phyloP scores from a whole-genome alignment of 2,329 filamentous ascomycete genomes.

The Trichoderma cornu-damae region DNA sequence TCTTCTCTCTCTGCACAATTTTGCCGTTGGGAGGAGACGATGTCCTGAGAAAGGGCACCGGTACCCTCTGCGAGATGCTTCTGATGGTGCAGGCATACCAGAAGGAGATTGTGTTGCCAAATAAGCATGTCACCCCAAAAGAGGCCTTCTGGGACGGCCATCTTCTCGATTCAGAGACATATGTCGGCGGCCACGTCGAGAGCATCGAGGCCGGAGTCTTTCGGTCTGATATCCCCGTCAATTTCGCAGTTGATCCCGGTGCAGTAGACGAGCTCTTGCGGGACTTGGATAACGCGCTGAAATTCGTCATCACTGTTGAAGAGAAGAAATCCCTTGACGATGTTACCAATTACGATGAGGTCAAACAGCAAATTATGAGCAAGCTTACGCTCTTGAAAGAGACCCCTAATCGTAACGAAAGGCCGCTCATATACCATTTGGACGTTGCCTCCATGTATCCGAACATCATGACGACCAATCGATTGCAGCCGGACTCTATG shows the following conservation, averaged over 20 bases:
- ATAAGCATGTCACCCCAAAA: constrained; percentile 87
- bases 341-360: constrained; percentile 74
- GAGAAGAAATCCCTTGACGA: constrained; percentile 78
- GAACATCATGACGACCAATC: constrained; percentile 99
- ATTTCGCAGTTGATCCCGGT: constrained; percentile 82
- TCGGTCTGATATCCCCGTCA: constrained; percentile 87
- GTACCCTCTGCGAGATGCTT: constrained; percentile 98
- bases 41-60: constrained; percentile 88
- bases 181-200: constrained; percentile 96
- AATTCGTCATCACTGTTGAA: constrained; percentile 80
- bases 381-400: constrained; percentile 67
- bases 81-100: constrained; percentile 98
- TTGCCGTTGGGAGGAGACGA: constrained; percentile 90
- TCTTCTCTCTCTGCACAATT: constrained; percentile 97
- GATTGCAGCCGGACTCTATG: constrained; percentile 97
- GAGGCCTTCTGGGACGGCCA: constrained; percentile 97
- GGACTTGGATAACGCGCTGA: constrained; percentile 83
- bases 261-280: constrained; percentile 84
- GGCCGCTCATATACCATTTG: constrained; percentile 92
- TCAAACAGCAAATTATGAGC: constrained; percentile 75
- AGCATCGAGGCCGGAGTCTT: constrained; percentile 99
- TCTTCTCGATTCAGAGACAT: constrained; percentile 92
- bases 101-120: constrained; percentile 85
- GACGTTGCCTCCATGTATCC: constrained; percentile 99
- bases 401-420: constrained; percentile 77